Evolutionary conservation across 148 eudicot species (phyloP).

Genomic region (Vaccinium corymbosum): DNA sequence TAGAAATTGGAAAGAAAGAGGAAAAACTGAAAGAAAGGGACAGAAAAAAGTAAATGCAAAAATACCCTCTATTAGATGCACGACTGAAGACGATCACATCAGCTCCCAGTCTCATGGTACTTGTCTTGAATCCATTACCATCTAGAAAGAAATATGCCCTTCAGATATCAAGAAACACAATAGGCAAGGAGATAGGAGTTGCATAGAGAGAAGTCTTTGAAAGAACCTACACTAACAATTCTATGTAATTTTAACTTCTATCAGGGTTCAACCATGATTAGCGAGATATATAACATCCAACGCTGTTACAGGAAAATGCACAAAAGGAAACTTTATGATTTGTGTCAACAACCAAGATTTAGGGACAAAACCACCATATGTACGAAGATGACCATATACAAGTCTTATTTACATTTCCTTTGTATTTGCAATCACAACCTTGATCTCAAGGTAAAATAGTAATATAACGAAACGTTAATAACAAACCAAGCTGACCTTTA

Average conservation of each 20-base stretch:
- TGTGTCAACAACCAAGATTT: neutral
- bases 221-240: neutral
- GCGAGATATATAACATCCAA: neutral
- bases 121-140: constrained; percentile 98
- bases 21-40: neutral
- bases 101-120: constrained; percentile 97
- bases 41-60: neutral
- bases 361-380: neutral
- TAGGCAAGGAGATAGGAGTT: neutral
- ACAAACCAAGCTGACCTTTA: neutral
- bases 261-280: constrained; percentile 8
- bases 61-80: constrained; percentile 65
- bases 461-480: neutral
- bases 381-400: neutral
- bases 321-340: neutral
- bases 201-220: neutral
- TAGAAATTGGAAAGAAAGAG: neutral
- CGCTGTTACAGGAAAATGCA: neutral
- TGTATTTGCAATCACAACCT: neutral
- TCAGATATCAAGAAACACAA: constrained; percentile 13
- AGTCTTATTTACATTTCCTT: neutral
- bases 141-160: constrained; percentile 40
- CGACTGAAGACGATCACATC: constrained; percentile 94
- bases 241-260: neutral
- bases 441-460: neutral